Conservation (phyloP, 805 yeast genomes). For the Cyberlindnera xylosilytica region DNA sequence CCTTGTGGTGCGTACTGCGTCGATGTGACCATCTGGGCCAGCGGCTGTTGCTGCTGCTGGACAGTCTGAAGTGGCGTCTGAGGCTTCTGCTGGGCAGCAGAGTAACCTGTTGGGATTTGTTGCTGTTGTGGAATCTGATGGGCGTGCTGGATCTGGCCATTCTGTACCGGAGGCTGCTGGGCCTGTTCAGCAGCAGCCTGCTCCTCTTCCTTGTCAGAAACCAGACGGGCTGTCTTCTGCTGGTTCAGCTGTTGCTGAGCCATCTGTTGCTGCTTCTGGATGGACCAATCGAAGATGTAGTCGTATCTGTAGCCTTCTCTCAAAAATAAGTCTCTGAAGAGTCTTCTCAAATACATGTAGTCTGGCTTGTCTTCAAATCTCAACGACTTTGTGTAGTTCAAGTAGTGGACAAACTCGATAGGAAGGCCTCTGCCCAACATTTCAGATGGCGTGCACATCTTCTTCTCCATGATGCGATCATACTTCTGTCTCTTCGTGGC, state of each 20-base stretch:
- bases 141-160: constrained; percentile 15
- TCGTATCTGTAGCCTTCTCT: constrained; percentile 90
- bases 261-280: constrained; percentile 64
- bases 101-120: no score
- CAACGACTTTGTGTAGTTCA: constrained; percentile 84
- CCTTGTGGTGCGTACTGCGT: background rate
- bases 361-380: constrained; percentile 97
- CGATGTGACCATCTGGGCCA: constrained; percentile 4
- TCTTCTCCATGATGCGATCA: constrained; percentile 93
- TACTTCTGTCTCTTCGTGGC: constrained; percentile 96
- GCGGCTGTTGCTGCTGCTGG: constrained; percentile 17
- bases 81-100: constrained; percentile 8
- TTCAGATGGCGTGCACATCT: constrained; percentile 85
- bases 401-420: constrained; percentile 77
- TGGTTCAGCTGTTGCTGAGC: constrained; percentile 30
- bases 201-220: constrained; percentile 6
- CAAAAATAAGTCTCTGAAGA: constrained; percentile 84
- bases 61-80: background rate
- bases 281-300: constrained; percentile 96
- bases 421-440: constrained; percentile 90
- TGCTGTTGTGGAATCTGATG: constrained; percentile 15
- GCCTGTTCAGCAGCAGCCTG: constrained; percentile 11
- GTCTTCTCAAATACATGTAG: constrained; percentile 80
- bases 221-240: constrained; percentile 20
- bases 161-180: constrained; percentile 11